These are phyloP conservation scores for Alternaria brassicae DNA, from an alignment of 2,329 filamentous ascomycete genomes.

Conservation along the genomic window DNA sequence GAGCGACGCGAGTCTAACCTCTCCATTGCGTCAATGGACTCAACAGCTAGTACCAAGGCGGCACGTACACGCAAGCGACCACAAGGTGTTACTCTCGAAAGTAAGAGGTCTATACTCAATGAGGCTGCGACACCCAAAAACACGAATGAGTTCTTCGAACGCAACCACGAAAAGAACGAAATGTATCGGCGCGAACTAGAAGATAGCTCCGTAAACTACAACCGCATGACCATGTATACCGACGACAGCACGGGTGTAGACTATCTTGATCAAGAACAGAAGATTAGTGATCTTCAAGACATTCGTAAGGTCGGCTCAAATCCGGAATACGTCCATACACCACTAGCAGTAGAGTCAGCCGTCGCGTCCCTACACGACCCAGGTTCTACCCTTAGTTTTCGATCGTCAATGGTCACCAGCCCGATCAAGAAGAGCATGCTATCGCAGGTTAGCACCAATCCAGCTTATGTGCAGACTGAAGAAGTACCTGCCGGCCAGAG, in stretches of 20 bases:
- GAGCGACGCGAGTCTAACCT: constrained; percentile 60
- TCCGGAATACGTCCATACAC: constrained; percentile 76
- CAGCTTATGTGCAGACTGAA: constrained; percentile 28
- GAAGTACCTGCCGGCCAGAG: constrained; percentile 41
- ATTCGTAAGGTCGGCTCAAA: constrained; percentile 75
- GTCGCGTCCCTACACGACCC: constrained; percentile 91
- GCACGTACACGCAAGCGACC: constrained; percentile 62
- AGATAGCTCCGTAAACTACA: constrained; percentile 59
- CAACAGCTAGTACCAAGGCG: constrained; percentile 65
- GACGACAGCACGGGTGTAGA: constrained; percentile 63
- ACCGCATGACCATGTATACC: constrained; percentile 58
- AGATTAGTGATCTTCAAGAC: constrained; percentile 67
- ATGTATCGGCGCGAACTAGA: constrained; percentile 58
- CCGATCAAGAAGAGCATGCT: constrained; percentile 33
- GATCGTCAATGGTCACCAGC: constrained; percentile 42
- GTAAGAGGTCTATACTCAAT: constrained; percentile 57
- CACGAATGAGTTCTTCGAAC: constrained; percentile 59
- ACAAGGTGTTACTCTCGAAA: constrained; percentile 61
- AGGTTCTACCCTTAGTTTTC: constrained; percentile 70
- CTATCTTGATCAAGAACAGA: constrained; percentile 60
- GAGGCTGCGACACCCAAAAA: constrained; percentile 47
- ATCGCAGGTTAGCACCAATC: constrained; percentile 36
- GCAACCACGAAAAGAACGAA: constrained; percentile 67
- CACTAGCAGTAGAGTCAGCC: constrained; percentile 80
- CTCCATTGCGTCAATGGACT: constrained; percentile 67